Evolutionary conservation across 2,329 filamentous ascomycete species (phyloP).

Genomic region (Anisogramma anomala): DNA sequence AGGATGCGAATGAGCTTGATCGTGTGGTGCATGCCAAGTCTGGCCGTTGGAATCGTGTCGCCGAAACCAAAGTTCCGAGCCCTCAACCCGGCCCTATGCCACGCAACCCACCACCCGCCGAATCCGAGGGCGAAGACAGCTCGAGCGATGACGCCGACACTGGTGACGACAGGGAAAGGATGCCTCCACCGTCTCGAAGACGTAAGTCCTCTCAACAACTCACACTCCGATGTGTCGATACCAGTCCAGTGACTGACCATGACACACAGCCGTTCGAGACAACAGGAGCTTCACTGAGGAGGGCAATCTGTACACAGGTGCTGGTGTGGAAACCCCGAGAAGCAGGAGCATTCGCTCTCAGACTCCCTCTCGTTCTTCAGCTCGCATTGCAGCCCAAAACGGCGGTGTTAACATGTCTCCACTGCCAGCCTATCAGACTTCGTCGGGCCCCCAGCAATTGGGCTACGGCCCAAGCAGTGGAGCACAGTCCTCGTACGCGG

Average conservation of each 20-base stretch:
- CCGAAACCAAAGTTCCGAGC: background rate
- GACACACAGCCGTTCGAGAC: slow-evolving; percentile 7
- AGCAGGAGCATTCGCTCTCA: background rate
- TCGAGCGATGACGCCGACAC: background rate
- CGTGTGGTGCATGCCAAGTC: background rate
- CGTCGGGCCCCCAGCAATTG: too few species aligned
- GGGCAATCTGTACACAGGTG: slow-evolving; percentile 16
- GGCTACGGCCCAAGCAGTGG: too few species aligned
- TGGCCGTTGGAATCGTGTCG: background rate
- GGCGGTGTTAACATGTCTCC: background rate
- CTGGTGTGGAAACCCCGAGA: slow-evolving; percentile 16
- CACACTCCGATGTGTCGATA: background rate
- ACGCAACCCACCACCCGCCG: too few species aligned
- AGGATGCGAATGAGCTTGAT: too few species aligned
- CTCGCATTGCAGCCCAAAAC: slow-evolving; percentile 1
- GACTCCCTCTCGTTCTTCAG: slow-evolving; percentile 4
- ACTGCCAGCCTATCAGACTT: background rate
- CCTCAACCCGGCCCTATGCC: background rate
- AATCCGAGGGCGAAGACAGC: background rate
- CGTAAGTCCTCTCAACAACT: background rate
- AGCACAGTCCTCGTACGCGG: too few species aligned
- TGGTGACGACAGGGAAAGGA: background rate
- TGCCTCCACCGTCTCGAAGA: background rate
- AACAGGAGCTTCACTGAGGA: slow-evolving; percentile 20
- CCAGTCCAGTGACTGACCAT: background rate